Base-by-base conservation (phyloP, 176 grass and related monocot genomes). In the Oryza nivara region DNA sequence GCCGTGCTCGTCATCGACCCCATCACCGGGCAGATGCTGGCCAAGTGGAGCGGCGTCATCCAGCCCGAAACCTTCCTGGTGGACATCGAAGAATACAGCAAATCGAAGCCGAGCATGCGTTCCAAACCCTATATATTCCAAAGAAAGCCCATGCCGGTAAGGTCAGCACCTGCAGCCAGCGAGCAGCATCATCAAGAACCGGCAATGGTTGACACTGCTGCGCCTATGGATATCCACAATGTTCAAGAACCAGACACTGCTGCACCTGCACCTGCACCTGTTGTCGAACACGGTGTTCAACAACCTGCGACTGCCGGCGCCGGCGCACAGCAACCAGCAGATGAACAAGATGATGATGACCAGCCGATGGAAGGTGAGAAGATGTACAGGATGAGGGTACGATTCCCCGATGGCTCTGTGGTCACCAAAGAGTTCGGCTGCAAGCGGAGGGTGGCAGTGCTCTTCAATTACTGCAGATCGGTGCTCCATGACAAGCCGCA, bases 331-430 rank as follows among this genome's bases (percentile, higher is more conserved):
- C 51, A 54, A 52, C 49, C 12, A 15, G 51, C 4, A 17, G 51
- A 54, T 54, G 51, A 54, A 1, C 16, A 38, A 6, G 5, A 60
- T 12, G 80, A 79, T 8, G 70, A 82, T 19, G 87, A 75, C 14
- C 30, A 85, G 54, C 77, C 88, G 8, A 19, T 26, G 72, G 83
- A 89, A 25, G 88, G 43, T 14, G 88, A 85, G 70, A 30, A 28
- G 43, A 75, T 89, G 25, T 89, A n/a, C 82, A 89, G 65, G 83
- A n/a, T 82, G 65, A 81, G 83, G 72, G 15, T 89, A 2, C 82
- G 88, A 4, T 65, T 89, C 82, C 82, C 77, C 4, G 23, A 41
- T 38, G 88, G 88, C 9, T 43, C 11, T 3, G 26, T 56, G 40
- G 82, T 76, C 1, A 54, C 41, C 6, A 89, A 76, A 26, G 82